Evolutionary conservation across 2,329 filamentous ascomycete genomes (phyloP).

Genomic region (Alternaria consortialis): DNA sequence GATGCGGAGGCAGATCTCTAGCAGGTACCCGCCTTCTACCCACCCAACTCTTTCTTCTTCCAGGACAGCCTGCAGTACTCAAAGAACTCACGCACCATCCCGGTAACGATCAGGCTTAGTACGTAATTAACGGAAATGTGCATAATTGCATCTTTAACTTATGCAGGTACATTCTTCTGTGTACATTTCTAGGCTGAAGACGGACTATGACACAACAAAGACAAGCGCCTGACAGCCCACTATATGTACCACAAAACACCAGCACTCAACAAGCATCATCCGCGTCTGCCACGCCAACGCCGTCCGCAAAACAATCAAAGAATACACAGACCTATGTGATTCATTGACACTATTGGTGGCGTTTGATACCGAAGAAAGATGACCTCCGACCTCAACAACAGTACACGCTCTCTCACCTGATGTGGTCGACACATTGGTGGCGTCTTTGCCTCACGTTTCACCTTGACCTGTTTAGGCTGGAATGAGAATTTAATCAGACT

Average conservation of each 20-base stretch:
- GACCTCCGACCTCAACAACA: background rate
- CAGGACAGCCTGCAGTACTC: background rate
- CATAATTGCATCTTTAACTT: background rate
- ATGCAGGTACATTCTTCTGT: constrained; percentile 6
- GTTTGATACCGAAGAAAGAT: background rate
- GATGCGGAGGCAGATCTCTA: background rate
- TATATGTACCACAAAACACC: background rate
- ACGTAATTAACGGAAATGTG: background rate
- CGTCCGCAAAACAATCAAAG: background rate
- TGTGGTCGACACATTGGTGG: background rate
- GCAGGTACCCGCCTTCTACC: background rate
- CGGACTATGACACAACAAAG: background rate
- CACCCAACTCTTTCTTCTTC: background rate
- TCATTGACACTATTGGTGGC: background rate
- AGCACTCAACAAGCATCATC: constrained; percentile 1
- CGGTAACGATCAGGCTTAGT: background rate
- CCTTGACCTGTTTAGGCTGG: background rate
- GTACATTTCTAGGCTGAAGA: background rate
- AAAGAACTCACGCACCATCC: background rate
- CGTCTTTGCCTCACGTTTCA: constrained; percentile 5
- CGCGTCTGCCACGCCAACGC: background rate
- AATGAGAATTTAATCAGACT: background rate
- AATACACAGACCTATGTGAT: background rate
- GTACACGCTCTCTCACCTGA: background rate
- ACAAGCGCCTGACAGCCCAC: constrained; percentile 4